Percentiles rank a stretch among this genome's conserved stretches.
phyloP scores from a whole-genome alignment of 495 filamentous ascomycete species.

The Amphirosellinia nigrospora region DNA sequence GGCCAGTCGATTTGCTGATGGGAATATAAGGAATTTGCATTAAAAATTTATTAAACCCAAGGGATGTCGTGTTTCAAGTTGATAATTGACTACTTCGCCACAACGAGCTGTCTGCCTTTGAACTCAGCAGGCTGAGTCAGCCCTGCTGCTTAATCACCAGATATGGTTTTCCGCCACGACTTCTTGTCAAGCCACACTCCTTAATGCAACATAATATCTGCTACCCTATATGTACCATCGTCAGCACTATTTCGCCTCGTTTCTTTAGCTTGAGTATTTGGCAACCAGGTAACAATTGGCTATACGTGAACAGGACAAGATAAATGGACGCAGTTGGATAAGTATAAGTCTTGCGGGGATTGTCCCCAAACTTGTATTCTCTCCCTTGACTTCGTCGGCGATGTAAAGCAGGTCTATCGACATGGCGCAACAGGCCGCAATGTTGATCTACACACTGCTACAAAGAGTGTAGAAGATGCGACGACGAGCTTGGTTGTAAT shows the following conservation, averaged over 20 bases:
- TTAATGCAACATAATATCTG: neutral
- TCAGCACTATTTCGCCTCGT: neutral
- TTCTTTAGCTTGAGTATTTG: neutral
- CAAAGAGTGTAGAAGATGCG: slow-evolving; percentile 20
- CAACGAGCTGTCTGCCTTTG: too few species aligned
- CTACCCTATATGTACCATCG: neutral
- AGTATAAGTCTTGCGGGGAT: slow-evolving; percentile 20
- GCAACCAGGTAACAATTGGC: neutral
- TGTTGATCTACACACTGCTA: slow-evolving; percentile 9
- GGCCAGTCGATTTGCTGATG: too few species aligned
- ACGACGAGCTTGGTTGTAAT: slow-evolving; percentile 6
- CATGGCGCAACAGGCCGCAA: slow-evolving; percentile 21
- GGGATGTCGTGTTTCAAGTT: too few species aligned
- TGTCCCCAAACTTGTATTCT: slow-evolving; percentile 26
- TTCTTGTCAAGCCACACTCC: neutral
- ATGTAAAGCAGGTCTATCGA: slow-evolving; percentile 28
- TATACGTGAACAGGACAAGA: neutral
- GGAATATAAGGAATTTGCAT: too few species aligned
- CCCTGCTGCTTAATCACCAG: too few species aligned
- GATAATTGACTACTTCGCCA: too few species aligned
- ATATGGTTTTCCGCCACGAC: neutral
- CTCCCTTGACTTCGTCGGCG: slow-evolving; percentile 25
- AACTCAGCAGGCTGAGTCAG: too few species aligned
- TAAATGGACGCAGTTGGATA: slow-evolving; percentile 2
- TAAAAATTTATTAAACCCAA: too few species aligned